Base-by-base conservation (phyloP, 2,329 filamentous ascomycete genomes). In the Cladophialophora carrionii region DNA sequence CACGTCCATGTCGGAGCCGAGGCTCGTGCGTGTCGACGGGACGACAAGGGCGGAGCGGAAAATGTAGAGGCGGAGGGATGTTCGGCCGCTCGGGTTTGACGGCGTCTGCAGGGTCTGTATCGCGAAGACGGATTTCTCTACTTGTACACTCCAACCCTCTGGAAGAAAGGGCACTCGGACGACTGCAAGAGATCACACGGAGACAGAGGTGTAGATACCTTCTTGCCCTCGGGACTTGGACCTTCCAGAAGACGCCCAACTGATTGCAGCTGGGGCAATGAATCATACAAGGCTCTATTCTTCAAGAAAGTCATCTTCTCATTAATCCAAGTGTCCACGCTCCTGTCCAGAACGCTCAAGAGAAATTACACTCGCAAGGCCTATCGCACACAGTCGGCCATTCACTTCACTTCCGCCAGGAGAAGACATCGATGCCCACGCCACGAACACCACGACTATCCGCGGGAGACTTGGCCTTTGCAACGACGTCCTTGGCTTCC, bases 371-470 rank as follows among this genome's bases (percentile, higher is more conserved):
- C 17, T 54, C 29, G 29, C 10, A 54, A n/a, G 14, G 8, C 52
- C 52, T 54, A 32, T 17, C 12, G n/a, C 0, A 10, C n/a, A 17
- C 9, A 20, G 24, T 54, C 51, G n/a, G 26, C 9, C 14, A 20
- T 31, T n/a, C n/a, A n/a, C n/a, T n/a, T 17, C 52, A 34, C 26
- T n/a, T 43, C 34, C 61, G 34, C 61, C 61, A 63, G 22, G 61
- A 34, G 52, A 52, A 63, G 31, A 58, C 41, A 48, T 63, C 31
- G n/a, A 57, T 46, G 20, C 53, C 54, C 20, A 24, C 22, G 17
- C 62, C 22, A 22, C 12, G 51, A 1, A 26, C 24, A 32, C 31
- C 7, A 20, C 48, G 9, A 29, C n/a, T 10, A 34, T 41, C 14
- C 14, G 17, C 26, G 6, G 24, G 10, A 12, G 22, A 26, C 24